Percentiles rank a stretch among this genome's conserved stretches.
These are phyloP conservation scores for Striga asiatica DNA, from an alignment of 257 asterid species.

Conservation along the genomic window DNA sequence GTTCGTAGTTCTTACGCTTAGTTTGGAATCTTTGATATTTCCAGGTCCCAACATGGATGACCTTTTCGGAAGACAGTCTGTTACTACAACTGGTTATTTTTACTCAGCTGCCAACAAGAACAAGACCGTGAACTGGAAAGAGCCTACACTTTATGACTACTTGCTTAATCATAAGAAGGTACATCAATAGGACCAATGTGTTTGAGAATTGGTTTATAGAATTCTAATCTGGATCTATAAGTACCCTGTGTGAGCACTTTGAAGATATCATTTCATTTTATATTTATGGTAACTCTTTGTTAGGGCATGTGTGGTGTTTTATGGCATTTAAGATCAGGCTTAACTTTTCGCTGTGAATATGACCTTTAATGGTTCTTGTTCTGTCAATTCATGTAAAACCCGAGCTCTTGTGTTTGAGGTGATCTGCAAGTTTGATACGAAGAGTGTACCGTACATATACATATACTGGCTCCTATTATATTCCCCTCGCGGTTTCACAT, in stretches of 20 bases:
- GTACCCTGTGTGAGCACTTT: not conserved
- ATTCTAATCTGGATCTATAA: too few species aligned
- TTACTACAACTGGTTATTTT: slow-evolving; percentile 65
- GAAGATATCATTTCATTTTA: too few species aligned
- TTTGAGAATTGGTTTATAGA: not conserved
- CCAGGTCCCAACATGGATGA: slow-evolving; percentile 72
- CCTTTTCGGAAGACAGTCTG: slow-evolving; percentile 66
- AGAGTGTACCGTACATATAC: not conserved
- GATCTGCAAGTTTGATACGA: not conserved
- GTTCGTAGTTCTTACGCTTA: not conserved
- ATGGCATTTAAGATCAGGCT: not conserved
- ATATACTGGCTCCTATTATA: too few species aligned
- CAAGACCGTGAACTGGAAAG: slow-evolving; percentile 67
- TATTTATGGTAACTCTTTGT: not conserved
- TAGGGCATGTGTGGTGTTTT: not conserved
- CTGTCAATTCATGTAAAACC: not conserved
- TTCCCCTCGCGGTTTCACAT: too few species aligned
- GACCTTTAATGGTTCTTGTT: not conserved
- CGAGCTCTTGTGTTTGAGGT: not conserved
- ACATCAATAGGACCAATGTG: too few species aligned
- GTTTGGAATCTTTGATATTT: not conserved
- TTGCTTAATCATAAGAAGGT: too few species aligned
- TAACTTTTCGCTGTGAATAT: not conserved
- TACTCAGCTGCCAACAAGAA: slow-evolving; percentile 66
- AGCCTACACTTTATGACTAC: slow-evolving; percentile 50